Evolutionary conservation across 2,329 filamentous ascomycete species (phyloP), one percentile per base, ranked within the genome.

Genomic region (Curvularia verruculosa): DNA sequence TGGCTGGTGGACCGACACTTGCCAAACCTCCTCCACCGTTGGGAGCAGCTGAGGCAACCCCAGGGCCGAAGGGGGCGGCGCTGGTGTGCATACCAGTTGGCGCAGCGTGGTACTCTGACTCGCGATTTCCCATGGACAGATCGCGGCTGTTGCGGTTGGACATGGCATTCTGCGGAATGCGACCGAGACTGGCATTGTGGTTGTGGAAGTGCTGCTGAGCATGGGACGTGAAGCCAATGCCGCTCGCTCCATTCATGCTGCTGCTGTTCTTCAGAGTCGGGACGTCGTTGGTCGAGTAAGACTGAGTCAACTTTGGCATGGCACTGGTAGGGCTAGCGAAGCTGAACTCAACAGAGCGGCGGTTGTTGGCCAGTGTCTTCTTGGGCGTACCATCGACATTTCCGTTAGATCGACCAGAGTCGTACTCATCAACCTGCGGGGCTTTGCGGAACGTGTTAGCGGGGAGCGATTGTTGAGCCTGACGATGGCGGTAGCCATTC

Each of bases 281-380:
- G 19, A 97, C 83, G 70, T 98, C 93, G 75, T 90, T 95, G 52
- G 91, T 87, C 9, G 95, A 97, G 79, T 91, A 97, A 0, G 94
- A 97, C 43, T 90, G 88, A 77, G 93, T 90, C 56, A 96, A 78
- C 80, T 91, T 92, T 28, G 89, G 89, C 51, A 85, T 85, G 24
- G 85, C 82, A 74, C 89, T 84, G 58, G 61, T 61, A 77, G 51
- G 87, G 87, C 78, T 88, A 82, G 63, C 69, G 47, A 78, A 76
- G 55, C 76, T 77, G 69, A 80, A 77, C 62, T 82, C 80, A 54
- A 82, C 75, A 2, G 80, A 82, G 57, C 79, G 79, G 61, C 80
- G 80, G 65, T 81, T 82, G 66, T 65, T 69, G 45, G 60, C 43
- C 59, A 64, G 61, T 9, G 68, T 70, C 65, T 79, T 79, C 60